These are phyloP conservation scores for Russula sp. DNA, from an alignment of 768 basidiomycete species.

Conservation along the genomic window DNA sequence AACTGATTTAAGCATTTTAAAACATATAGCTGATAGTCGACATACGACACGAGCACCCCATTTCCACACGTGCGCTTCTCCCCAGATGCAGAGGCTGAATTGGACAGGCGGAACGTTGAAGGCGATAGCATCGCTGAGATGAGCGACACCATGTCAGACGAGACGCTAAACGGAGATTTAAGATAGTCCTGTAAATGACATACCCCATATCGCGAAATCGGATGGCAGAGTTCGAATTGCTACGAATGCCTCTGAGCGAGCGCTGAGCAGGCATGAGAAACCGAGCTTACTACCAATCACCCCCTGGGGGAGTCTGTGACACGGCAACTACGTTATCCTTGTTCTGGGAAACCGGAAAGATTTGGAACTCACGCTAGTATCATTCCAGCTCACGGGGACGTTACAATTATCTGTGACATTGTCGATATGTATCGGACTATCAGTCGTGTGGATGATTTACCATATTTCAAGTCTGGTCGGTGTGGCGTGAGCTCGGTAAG, in stretches of 20 bases:
- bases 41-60: slow-evolving; percentile 56
- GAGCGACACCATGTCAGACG: not conserved
- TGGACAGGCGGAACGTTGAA: slow-evolving; percentile 47
- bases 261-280: not conserved
- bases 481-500: not conserved
- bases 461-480: slow-evolving; percentile 46
- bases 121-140: slow-evolving; percentile 45
- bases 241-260: slow-evolving; percentile 29
- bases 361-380: slow-evolving; percentile 38
- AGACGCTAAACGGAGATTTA: not conserved
- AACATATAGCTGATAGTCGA: slow-evolving; percentile 1
- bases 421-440: not conserved
- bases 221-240: slow-evolving; percentile 57
- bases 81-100: slow-evolving; percentile 54
- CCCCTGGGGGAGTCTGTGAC: slow-evolving; percentile 38
- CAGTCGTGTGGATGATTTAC: slow-evolving; percentile 32
- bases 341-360: not conserved
- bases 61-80: slow-evolving; percentile 51
- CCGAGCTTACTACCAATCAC: slow-evolving; percentile 50
- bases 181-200: slow-evolving; percentile 26
- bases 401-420: slow-evolving; percentile 48
- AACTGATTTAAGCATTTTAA: not conserved
- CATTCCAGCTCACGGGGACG: slow-evolving; percentile 52
- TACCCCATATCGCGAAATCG: slow-evolving; percentile 57
- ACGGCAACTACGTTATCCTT: not conserved